These are phyloP conservation scores for Starmerella ratchasimensis DNA, from an alignment of 805 yeast species.

Conservation along the genomic window DNA sequence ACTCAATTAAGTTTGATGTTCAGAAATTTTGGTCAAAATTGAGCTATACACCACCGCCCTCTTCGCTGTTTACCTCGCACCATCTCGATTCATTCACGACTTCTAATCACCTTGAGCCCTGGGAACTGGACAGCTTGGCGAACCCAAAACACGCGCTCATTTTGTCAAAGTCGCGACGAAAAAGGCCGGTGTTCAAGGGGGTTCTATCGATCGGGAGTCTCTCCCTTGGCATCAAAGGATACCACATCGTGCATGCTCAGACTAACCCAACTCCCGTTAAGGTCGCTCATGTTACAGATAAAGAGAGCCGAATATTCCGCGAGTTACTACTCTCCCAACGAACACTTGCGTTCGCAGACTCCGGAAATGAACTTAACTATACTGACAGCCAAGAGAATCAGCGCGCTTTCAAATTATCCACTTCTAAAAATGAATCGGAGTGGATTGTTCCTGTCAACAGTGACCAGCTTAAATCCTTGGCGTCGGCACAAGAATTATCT, in stretches of 20 bases:
- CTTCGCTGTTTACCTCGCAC: neutral
- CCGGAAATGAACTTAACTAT: constrained; percentile 7
- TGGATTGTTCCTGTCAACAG: constrained; percentile 4
- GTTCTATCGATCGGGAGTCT: constrained; percentile 23
- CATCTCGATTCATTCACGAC: neutral
- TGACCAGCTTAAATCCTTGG: constrained; percentile 22
- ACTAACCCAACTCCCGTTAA: constrained; percentile 17
- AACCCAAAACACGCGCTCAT: constrained; percentile 4
- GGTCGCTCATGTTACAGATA: constrained; percentile 31
- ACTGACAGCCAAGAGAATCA: neutral
- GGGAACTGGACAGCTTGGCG: constrained; percentile 2
- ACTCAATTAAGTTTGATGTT: constrained; percentile 8
- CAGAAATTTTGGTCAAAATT: constrained; percentile 16
- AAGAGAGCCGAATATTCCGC: constrained; percentile 40
- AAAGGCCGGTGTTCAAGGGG: constrained; percentile 9
- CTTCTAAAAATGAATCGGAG: constrained; percentile 3
- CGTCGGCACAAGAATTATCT: neutral
- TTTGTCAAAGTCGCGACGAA: constrained; percentile 7
- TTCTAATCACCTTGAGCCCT: constrained; percentile 5
- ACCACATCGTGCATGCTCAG: constrained; percentile 27
- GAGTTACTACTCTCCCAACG: constrained; percentile 30
- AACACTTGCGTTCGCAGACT: constrained; percentile 3
- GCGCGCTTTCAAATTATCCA: constrained; percentile 1
- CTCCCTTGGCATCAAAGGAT: constrained; percentile 58
- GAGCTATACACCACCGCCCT: constrained; percentile 6